Conservation (phyloP, 2,329 filamentous ascomycete genomes). For the Aureobasidium mangrovei region DNA sequence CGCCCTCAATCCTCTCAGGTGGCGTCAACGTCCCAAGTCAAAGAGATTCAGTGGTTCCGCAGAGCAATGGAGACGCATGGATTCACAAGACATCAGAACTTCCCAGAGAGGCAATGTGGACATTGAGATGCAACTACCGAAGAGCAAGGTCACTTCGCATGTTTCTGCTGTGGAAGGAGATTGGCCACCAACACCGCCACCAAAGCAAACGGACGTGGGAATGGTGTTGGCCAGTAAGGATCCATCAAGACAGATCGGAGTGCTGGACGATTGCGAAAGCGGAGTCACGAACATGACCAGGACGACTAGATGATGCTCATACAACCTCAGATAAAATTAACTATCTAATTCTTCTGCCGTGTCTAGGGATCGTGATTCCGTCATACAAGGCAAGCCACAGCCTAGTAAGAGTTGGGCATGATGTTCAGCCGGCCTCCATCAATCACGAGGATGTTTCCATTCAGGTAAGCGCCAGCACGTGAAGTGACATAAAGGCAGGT, state of each 20-base stretch:
- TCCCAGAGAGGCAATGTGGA: not conserved
- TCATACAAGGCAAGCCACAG: not conserved
- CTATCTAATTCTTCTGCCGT: too few species aligned
- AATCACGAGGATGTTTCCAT: constrained; percentile 53
- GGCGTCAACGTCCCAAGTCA: not conserved
- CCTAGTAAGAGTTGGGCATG: constrained; percentile 45
- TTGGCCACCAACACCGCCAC: too few species aligned
- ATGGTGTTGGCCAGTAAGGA: not conserved
- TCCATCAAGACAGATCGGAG: not conserved
- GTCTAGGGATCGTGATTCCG: too few species aligned
- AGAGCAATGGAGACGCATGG: constrained; percentile 5
- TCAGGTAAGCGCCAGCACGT: constrained; percentile 56
- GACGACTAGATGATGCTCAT: too few species aligned
- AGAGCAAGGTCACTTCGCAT: not conserved
- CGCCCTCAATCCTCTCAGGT: not conserved
- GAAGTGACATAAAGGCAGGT: constrained; percentile 57
- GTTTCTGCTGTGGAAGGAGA: not conserved
- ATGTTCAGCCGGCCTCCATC: constrained; percentile 51
- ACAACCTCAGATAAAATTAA: too few species aligned
- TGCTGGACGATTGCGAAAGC: not conserved
- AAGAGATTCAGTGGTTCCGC: not conserved
- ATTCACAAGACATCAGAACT: not conserved
- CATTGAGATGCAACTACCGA: constrained; percentile 9
- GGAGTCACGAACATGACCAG: not conserved
- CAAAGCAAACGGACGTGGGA: too few species aligned